Evolutionary conservation across 1,284 basidiomycete genomes (phyloP), one percentile per base, ranked within the genome.

Genomic region (Cryptococcus depauperatus): DNA sequence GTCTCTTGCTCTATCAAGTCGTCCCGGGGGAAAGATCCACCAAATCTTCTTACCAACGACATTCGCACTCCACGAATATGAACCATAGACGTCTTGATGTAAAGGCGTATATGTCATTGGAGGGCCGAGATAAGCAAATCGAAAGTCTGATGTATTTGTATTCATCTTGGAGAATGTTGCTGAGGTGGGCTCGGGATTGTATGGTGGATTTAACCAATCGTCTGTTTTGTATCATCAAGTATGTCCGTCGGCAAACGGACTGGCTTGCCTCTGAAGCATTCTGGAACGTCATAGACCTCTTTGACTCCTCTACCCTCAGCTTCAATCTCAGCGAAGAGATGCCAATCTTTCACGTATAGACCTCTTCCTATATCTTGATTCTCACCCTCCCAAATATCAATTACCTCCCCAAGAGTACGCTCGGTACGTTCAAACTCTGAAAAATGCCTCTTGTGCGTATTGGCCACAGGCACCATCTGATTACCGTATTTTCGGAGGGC

Each of bases 331-430:
- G 61, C 55, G 9, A 75, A 62, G 0, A 78, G 57, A 59, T 79
- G 77, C 77, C 77, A 79, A 52, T 79, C 77, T 51, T 78, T 78
- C 44, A 77, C 71, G 59, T 79, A 79, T 9, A 74, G 47, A 7
- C 51, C 53, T n/a, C 38, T 29, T 3, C 30, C 39, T 14, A 18
- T 33, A 10, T 37, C 13, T 16, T 11, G 16, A 2, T 4, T 19
- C 10, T 27, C 26, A 18, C 18, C 26, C 23, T 61, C 54, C 74
- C 74, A 76, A 0, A 65, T 40, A 21, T 68, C 65, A 2, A 74
- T 47, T 1, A 75, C 68, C 2, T 72, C 62, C 4, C 52, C 50
- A 1, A 76, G 56, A 0, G 54, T 54, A n/a, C 61, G 51, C 45
- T 72, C 69, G 0, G 50, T 46, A 4, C 69, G 56, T 32, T 60